Conservation (phyloP, 179 eudicot genomes). For the Beta macrorhiza region DNA sequence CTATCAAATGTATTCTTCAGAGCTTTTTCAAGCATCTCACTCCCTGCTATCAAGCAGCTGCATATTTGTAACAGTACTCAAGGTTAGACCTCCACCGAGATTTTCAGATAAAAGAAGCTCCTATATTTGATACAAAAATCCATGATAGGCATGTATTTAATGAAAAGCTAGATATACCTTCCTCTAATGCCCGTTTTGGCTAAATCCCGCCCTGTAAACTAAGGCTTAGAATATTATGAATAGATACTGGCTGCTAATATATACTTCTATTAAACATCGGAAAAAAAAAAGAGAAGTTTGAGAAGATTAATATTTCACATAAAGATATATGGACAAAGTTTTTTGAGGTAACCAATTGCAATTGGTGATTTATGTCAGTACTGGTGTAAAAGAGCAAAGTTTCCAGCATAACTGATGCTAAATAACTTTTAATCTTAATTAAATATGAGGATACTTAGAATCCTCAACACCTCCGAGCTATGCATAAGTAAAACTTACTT, state of each 20-base stretch:
- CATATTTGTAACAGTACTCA: constrained; percentile 23
- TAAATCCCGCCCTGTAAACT: constrained; percentile 74
- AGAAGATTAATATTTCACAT: not conserved
- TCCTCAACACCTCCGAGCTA: not conserved
- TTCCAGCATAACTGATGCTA: not conserved
- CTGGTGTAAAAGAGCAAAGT: not conserved
- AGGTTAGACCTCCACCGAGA: not conserved
- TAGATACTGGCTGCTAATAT: not conserved
- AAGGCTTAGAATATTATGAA: not conserved
- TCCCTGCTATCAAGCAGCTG: constrained; percentile 96
- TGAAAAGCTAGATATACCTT: constrained; percentile 45
- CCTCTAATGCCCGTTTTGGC: constrained; percentile 81
- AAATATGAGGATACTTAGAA: not conserved
- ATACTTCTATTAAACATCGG: not conserved
- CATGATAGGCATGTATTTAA: not conserved
- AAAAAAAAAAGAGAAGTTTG: not conserved
- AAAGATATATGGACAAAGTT: not conserved
- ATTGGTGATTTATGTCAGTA: not conserved
- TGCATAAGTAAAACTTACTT: constrained; percentile 40
- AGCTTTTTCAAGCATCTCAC: constrained; percentile 58
- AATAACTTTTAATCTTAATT: not conserved
- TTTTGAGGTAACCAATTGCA: no score
- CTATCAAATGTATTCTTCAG: constrained; percentile 67
- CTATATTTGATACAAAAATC: no score
- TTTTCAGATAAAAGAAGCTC: not conserved